Evolutionary conservation across 768 basidiomycete genomes (phyloP), one percentile per base, ranked within the genome.

Genomic region (Auriculariales sp.): DNA sequence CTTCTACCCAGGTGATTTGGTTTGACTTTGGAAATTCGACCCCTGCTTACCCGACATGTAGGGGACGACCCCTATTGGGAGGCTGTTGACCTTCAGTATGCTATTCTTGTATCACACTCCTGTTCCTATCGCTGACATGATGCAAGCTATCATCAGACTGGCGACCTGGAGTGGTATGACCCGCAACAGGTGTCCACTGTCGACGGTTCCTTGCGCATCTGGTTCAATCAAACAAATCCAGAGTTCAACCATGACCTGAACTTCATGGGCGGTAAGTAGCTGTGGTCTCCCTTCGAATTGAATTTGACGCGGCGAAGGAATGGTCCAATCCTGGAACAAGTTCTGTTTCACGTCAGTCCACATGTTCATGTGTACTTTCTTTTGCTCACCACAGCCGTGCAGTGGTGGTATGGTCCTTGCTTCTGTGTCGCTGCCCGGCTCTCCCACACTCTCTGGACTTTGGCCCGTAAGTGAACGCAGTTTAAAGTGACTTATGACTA

Each of bases 41-140:
- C n/a, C 15, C 27, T 49, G 9, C 36, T 47, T 29, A 36, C 22
- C 36, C 29, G 14, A 28, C 9, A 47, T 25, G 3, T 61, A n/a
- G 83, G 83, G 4, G 87, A 92, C 61, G 90, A 93, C 63, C 83
- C 89, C 5, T 91, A 82, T 61, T 89, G 87, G 87, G 86, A 89
- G 62, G 87, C 85, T 33, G 80, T 71, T 2, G 73, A 88, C 64
- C 70, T 89, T 44, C 81, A 89, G 60, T 89, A 87, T 56, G 52
- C 52, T 53, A 15, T 27, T 30, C 29, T 10, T 31, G 12, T n/a
- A n/a, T n/a, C n/a, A n/a, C n/a, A 52, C 36, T 52, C 48, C 51
- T 52, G 51, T 47, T 42, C 36, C n/a, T 32, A 32, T 19, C 31
- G 47, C 15, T 9, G 30, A 25, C 17, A 5, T 49, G n/a, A 10